Evolutionary conservation across 352 stramenopile species (phyloP).

Genomic region (Elongisporangium anandrum): DNA sequence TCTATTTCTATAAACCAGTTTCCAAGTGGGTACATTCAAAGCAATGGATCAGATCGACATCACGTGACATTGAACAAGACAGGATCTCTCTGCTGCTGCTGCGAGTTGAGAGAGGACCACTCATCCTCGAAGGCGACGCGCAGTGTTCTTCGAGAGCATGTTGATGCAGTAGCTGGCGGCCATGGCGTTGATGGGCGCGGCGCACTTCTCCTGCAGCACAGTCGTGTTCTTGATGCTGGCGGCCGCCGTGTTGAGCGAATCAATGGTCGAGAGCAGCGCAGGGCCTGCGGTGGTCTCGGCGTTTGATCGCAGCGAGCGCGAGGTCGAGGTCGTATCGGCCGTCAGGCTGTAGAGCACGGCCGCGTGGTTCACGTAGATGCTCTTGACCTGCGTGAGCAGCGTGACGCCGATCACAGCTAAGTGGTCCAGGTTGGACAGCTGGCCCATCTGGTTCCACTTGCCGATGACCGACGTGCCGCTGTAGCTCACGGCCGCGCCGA

Average conservation of each 20-base stretch:
- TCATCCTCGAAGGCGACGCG: not conserved
- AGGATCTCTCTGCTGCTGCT: too few species aligned
- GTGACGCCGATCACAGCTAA: slow-evolving; percentile 36
- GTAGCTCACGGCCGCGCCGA: slow-evolving; percentile 19
- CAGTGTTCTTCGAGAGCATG: slow-evolving; percentile 16
- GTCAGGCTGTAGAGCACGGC: slow-evolving; percentile 22
- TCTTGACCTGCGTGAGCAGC: slow-evolving; percentile 34
- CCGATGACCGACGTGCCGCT: slow-evolving; percentile 24
- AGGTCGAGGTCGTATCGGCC: slow-evolving; percentile 7
- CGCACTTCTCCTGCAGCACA: slow-evolving; percentile 27
- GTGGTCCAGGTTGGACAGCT: slow-evolving; percentile 42
- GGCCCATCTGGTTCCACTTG: slow-evolving; percentile 50
- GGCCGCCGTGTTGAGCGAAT: slow-evolving; percentile 26
- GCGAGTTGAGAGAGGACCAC: too few species aligned
- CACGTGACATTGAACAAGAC: too few species aligned
- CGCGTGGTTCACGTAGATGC: slow-evolving; percentile 27
- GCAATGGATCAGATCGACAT: too few species aligned
- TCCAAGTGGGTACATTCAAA: not conserved
- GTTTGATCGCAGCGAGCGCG: slow-evolving; percentile 1
- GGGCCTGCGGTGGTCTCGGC: not conserved
- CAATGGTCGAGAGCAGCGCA: slow-evolving; percentile 19
- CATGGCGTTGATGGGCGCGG: slow-evolving; percentile 22
- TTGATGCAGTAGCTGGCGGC: slow-evolving; percentile 25
- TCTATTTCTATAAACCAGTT: too few species aligned
- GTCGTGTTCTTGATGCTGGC: slow-evolving; percentile 27